These are phyloP conservation scores for Verticillium nonalfalfae DNA, from an alignment of 2,329 filamentous ascomycete species.

Conservation along the genomic window DNA sequence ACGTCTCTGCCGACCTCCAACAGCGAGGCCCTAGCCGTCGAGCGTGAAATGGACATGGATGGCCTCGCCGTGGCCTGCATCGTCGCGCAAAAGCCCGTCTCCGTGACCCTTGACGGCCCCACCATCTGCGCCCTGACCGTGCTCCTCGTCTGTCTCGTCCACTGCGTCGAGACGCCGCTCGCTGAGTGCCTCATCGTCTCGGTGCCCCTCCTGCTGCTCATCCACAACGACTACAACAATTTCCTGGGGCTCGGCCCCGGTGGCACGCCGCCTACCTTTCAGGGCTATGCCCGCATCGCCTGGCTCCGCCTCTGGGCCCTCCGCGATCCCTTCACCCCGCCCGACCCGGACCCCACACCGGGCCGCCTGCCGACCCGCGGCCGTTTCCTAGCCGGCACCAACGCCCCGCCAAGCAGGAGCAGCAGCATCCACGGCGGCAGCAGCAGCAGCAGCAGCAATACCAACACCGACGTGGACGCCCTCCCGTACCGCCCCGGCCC, in stretches of 20 bases:
- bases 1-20: neutral
- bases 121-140: constrained; percentile 38
- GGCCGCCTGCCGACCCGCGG: constrained; percentile 48
- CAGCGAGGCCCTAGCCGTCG: neutral
- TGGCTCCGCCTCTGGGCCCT: constrained; percentile 67
- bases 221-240: constrained; percentile 67
- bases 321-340: constrained; percentile 60
- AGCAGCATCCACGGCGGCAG: no score
- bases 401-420: no score
- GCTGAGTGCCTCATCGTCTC: constrained; percentile 43
- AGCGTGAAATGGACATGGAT: constrained; percentile 22
- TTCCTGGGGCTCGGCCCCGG: constrained; percentile 75
- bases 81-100: constrained; percentile 42
- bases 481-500: constrained; percentile 58
- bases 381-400: constrained; percentile 50
- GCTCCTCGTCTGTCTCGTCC: constrained; percentile 43
- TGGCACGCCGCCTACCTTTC: constrained; percentile 68
- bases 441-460: constrained; percentile 35
- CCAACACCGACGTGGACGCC: constrained; percentile 53
- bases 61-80: constrained; percentile 22
- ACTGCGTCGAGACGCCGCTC: constrained; percentile 40
- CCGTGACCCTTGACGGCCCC: constrained; percentile 45
- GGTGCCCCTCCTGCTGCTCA: constrained; percentile 40
- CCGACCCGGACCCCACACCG: constrained; percentile 32
- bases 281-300: constrained; percentile 68